Conservation (phyloP, 2,329 filamentous ascomycete species). For the Hymenoscyphus repandus region DNA sequence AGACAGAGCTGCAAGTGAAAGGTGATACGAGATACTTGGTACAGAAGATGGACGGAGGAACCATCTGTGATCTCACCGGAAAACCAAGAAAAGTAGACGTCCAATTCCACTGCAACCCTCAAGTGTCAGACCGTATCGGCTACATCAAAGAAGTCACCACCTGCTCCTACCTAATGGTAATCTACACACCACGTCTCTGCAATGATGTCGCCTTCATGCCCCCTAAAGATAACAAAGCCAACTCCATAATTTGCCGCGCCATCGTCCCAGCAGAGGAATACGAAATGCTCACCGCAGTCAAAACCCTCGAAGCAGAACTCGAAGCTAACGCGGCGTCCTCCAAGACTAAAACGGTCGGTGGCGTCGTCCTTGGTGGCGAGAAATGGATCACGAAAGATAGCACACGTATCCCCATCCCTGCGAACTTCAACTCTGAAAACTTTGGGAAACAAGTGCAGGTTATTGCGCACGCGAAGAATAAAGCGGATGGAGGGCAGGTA, state of each 20-base stretch:
- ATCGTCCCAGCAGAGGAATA: conserved; percentile 45
- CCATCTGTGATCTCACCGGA: conserved; percentile 66
- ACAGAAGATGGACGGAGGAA: conserved; percentile 61
- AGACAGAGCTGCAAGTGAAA: conserved; percentile 53
- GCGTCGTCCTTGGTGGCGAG: conserved; percentile 26
- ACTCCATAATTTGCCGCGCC: conserved; percentile 57
- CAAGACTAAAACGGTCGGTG: conserved; percentile 32
- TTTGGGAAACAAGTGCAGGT: conserved; percentile 36
- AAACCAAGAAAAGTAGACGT: conserved; percentile 63
- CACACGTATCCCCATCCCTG: conserved; percentile 26
- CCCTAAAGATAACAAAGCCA: conserved; percentile 57
- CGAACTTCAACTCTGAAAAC: conserved; percentile 50
- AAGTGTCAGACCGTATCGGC: conserved; percentile 58
- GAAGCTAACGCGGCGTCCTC: conserved; percentile 28
- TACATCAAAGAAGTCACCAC: conserved; percentile 70
- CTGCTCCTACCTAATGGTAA: conserved; percentile 69
- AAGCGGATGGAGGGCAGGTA: conserved; percentile 27
- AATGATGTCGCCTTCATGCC: conserved; percentile 69
- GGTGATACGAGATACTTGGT: conserved; percentile 65
- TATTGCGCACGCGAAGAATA: conserved; percentile 23
- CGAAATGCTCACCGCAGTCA: conserved; percentile 33
- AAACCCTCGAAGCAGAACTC: conserved; percentile 28
- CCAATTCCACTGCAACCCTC: conserved; percentile 55
- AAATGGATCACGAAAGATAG: conserved; percentile 28
- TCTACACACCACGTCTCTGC: conserved; percentile 69